These are phyloP conservation scores for Candida morakotiae DNA, from an alignment of 805 yeast genomes.

Conservation along the genomic window DNA sequence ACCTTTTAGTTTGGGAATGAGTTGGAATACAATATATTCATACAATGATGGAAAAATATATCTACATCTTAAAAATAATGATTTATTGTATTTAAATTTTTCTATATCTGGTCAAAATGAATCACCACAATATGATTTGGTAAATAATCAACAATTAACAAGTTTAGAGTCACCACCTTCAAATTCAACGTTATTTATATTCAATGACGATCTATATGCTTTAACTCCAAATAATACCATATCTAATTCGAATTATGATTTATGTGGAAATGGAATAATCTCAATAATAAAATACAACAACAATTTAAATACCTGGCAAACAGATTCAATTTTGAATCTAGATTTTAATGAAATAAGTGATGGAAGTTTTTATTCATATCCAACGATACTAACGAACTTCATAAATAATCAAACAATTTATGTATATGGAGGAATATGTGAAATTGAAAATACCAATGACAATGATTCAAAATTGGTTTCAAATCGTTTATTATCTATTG, in stretches of 20 bases:
- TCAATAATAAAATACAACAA: slow-evolving; percentile 17
- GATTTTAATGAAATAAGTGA: slow-evolving; percentile 17
- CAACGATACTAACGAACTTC: slow-evolving; percentile 42
- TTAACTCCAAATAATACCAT: slow-evolving; percentile 12
- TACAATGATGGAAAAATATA: slow-evolving; percentile 30
- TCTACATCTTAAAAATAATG: slow-evolving; percentile 32
- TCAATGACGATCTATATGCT: slow-evolving; percentile 26
- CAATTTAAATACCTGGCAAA: slow-evolving; percentile 19
- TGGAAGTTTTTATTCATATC: slow-evolving; percentile 24
- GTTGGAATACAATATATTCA: slow-evolving; percentile 35
- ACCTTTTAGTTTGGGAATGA: too few relatives aligned
- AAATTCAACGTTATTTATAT: slow-evolving; percentile 28
- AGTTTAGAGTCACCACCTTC: slow-evolving; percentile 28
- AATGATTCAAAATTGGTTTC: slow-evolving; percentile 24
- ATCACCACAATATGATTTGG: slow-evolving; percentile 13
- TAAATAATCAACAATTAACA: slow-evolving; percentile 18
- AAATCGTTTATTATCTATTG: slow-evolving; percentile 42
- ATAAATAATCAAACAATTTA: slow-evolving; percentile 36
- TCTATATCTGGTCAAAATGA: slow-evolving; percentile 21
- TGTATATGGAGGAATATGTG: slow-evolving; percentile 51
- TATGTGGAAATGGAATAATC: slow-evolving; percentile 26
- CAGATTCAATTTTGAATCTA: neutral
- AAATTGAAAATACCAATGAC: too few relatives aligned
- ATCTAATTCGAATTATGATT: neutral
- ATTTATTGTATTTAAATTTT: slow-evolving; percentile 31